A percentile compares a stretch with the other conserved stretches of the same genome.
Evolutionary conservation across 2,329 filamentous ascomycete species (phyloP).

Genomic region (Salinomyces thailandicus): DNA sequence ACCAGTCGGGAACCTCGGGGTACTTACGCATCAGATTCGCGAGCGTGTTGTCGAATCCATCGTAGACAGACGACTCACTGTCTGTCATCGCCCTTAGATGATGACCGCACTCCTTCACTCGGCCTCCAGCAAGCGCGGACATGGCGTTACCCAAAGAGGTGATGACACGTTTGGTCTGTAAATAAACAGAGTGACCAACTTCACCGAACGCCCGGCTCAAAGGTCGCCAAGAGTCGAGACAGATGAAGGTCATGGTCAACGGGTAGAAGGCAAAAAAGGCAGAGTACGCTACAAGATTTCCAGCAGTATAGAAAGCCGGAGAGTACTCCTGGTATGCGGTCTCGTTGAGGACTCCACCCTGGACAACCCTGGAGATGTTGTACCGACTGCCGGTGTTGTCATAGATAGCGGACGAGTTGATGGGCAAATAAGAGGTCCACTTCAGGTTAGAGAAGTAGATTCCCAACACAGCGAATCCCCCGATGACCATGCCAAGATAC

Average conservation of each 20-base stretch:
- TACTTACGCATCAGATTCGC: conserved; percentile 34
- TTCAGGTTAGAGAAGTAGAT: conserved; percentile 72
- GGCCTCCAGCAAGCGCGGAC: background rate
- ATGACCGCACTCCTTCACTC: background rate
- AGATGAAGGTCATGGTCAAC: conserved; percentile 8
- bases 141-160: background rate
- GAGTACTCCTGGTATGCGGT: conserved; percentile 1
- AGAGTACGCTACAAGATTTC: conserved; percentile 5
- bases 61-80: conserved; percentile 4
- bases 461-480: conserved; percentile 42
- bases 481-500: conserved; percentile 39
- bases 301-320: conserved; percentile 6
- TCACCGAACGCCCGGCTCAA: conserved; percentile 1
- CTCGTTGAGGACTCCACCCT: conserved; percentile 1
- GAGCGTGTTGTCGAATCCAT: conserved; percentile 6
- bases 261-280: conserved; percentile 8
- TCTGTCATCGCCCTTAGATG: conserved; percentile 5
- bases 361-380: conserved; percentile 65
- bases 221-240: conserved; percentile 6
- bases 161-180: background rate
- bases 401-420: conserved; percentile 71
- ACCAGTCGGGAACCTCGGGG: conserved; percentile 42
- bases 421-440: conserved; percentile 76
- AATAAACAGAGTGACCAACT: background rate
- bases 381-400: conserved; percentile 74